Evolutionary conservation across 192 early-diverging fungal species (phyloP), one percentile per base, ranked within the genome.

Genomic region (Spinellus fusiger): DNA sequence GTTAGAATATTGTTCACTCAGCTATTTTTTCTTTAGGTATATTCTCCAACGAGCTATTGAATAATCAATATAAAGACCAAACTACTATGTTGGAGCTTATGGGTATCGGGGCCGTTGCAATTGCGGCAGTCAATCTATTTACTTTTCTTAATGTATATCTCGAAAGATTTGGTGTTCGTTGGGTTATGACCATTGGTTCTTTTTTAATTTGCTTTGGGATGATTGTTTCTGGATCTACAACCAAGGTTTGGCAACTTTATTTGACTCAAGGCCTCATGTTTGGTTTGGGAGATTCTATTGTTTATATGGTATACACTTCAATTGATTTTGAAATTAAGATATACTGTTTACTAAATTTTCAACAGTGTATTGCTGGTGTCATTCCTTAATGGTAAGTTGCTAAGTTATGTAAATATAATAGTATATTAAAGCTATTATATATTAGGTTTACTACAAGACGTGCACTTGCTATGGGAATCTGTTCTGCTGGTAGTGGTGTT

Each of bases 401-500:
- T n/a, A n/a, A 37, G 5, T 9, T 37, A 37, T 37, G 6, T 9
- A 9, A 37, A 13, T 9, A 37, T 37, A 37, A 9, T 9, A 13
- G 7, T 37, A 37, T 9, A 6, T 37, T 37, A 13, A 37, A 9
- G 6, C 18, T 49, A 22, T 49, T 18, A 12, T 6, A n/a, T 18
- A 23, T 51, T 22, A 51, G 49, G 57, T 66, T 66, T 15, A 59
- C 64, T 38, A 82, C 75, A 54, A 56, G 70, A 33, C 78, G 88
- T 7, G 85, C 83, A 1, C 46, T 89, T 25, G 84, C 84, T 0
- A 70, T 79, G 13, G 84, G 84, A 3, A 75, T 79, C 48, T 69
- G 75, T 23, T 74, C 73, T 26, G 55, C 86, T 46, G 90, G 90
- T 6, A 71, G 78, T 10, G 90, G 90, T 9, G 62, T 88, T 56